A percentile compares a stretch with the other conserved stretches of the same genome.
phyloP scores from a whole-genome alignment of 2,329 filamentous ascomycete genomes.

The Arthrobotrys megalospora region DNA sequence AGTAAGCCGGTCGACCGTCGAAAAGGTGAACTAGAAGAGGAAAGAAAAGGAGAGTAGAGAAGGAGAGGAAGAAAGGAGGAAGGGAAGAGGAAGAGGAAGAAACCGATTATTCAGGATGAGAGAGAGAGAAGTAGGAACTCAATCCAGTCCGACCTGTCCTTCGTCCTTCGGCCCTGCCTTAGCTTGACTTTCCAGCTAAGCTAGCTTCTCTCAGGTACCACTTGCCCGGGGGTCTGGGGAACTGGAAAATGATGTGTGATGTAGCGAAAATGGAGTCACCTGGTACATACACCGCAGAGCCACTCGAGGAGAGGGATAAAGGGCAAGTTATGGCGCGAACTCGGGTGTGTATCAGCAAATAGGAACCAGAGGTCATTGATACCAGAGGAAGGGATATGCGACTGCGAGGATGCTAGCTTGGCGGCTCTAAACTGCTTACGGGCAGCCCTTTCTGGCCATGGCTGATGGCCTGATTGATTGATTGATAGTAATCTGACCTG shows the following conservation, averaged over 20 bases:
- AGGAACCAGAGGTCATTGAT: slow-evolving; percentile 36
- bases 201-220: slow-evolving; percentile 26
- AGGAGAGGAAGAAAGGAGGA: neutral
- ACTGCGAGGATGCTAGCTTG: slow-evolving; percentile 34
- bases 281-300: slow-evolving; percentile 36
- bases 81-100: slow-evolving; percentile 17
- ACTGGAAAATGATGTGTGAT: slow-evolving; percentile 42
- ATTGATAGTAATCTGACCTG: slow-evolving; percentile 21
- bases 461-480: slow-evolving; percentile 22
- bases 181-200: slow-evolving; percentile 1
- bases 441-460: slow-evolving; percentile 25
- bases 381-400: slow-evolving; percentile 56
- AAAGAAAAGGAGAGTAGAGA: slow-evolving; percentile 27
- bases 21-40: slow-evolving; percentile 21
- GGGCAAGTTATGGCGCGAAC: slow-evolving; percentile 45
- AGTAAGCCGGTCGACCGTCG: slow-evolving; percentile 2
- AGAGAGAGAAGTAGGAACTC: slow-evolving; percentile 41
- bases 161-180: slow-evolving; percentile 32
- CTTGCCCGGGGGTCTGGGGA: slow-evolving; percentile 38
- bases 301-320: slow-evolving; percentile 36
- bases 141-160: slow-evolving; percentile 30
- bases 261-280: slow-evolving; percentile 57
- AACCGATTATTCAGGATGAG: slow-evolving; percentile 17
- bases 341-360: slow-evolving; percentile 58
- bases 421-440: slow-evolving; percentile 40